These are phyloP conservation scores for Colletotrichum endophyticum DNA, from an alignment of 2,329 filamentous ascomycete genomes.

Conservation along the genomic window DNA sequence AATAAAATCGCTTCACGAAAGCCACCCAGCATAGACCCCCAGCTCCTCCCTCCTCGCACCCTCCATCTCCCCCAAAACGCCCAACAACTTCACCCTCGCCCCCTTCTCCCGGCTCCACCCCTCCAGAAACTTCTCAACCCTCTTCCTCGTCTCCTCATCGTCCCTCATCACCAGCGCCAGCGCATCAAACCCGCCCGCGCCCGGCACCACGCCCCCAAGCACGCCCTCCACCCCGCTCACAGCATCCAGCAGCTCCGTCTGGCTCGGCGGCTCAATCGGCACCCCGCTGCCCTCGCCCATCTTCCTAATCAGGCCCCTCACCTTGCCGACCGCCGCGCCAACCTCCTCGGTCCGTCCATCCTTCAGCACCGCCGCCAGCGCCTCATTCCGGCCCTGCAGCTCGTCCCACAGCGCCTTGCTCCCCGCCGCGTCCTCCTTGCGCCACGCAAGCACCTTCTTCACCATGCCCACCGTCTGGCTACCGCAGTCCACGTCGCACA, in stretches of 20 bases:
- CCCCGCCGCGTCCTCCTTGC: conserved; percentile 65
- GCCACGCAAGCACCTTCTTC: conserved; percentile 86
- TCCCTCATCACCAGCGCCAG: conserved; percentile 81
- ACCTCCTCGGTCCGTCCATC: conserved; percentile 49
- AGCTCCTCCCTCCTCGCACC: conserved; percentile 59
- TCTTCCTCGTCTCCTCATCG: conserved; percentile 64
- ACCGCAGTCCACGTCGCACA: conserved; percentile 96
- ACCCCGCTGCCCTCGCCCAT: conserved; percentile 80
- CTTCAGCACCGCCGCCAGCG: conserved; percentile 68
- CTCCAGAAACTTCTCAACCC: conserved; percentile 66
- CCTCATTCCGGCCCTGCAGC: conserved; percentile 77
- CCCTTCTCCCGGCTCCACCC: conserved; percentile 67
- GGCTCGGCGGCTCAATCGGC: conserved; percentile 86
- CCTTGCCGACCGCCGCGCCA: conserved; percentile 49
- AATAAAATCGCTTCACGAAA: conserved; percentile 23
- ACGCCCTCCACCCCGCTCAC: conserved; percentile 77
- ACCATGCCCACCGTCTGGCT: conserved; percentile 96
- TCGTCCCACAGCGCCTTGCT: conserved; percentile 75
- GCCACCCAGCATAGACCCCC: conserved; percentile 49
- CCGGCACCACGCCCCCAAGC: conserved; percentile 89
- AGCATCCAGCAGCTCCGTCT: conserved; percentile 84
- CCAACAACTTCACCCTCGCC: conserved; percentile 70
- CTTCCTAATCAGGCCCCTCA: conserved; percentile 69
- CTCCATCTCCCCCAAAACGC: conserved; percentile 75
- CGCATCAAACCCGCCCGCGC: conserved; percentile 93